Conservation (phyloP, 129 eudicot species). For the Sambucus nigra region DNA sequence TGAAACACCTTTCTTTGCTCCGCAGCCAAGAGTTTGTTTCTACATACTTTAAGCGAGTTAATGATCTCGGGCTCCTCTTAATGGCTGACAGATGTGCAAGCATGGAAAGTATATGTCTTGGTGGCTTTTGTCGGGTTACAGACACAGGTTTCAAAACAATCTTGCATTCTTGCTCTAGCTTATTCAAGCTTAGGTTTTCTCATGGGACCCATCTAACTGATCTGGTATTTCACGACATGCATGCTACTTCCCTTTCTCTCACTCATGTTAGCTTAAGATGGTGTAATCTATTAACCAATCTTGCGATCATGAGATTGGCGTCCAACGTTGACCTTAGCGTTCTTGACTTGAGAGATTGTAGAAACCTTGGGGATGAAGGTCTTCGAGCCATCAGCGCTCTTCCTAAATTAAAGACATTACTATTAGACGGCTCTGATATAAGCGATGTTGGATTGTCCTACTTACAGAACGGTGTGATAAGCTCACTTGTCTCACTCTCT, state of each 20-base stretch:
- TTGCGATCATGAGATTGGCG: conserved; percentile 44
- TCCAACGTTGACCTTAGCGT: conserved; percentile 48
- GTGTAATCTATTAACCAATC: conserved; percentile 80
- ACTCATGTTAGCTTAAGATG: conserved; percentile 80
- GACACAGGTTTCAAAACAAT: conserved; percentile 91
- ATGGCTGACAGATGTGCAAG: conserved; percentile 82
- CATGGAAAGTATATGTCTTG: conserved; percentile 89
- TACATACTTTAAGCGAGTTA: conserved; percentile 75
- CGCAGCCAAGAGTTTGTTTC: conserved; percentile 85
- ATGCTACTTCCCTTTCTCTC: conserved; percentile 77
- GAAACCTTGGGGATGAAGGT: conserved; percentile 82
- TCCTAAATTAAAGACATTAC: conserved; percentile 51
- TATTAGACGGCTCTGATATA: conserved; percentile 78
- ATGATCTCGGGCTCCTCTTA: conserved; percentile 88
- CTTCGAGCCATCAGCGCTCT: conserved; percentile 58
- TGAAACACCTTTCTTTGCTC: conserved; percentile 69
- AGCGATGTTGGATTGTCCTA: conserved; percentile 63
- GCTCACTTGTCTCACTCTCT: conserved; percentile 56
- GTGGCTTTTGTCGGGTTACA: conserved; percentile 90
- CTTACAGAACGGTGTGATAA: conserved; percentile 39
- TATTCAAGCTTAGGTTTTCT: conserved; percentile 60
- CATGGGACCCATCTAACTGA: conserved; percentile 86
- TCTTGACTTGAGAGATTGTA: conserved; percentile 80
- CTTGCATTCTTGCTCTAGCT: conserved; percentile 68
- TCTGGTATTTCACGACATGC: conserved; percentile 82